A percentile compares a stretch with the other conserved stretches of the same genome.
Evolutionary conservation across 352 stramenopile species (phyloP).

Genomic region (Pythium phragmiticola): DNA sequence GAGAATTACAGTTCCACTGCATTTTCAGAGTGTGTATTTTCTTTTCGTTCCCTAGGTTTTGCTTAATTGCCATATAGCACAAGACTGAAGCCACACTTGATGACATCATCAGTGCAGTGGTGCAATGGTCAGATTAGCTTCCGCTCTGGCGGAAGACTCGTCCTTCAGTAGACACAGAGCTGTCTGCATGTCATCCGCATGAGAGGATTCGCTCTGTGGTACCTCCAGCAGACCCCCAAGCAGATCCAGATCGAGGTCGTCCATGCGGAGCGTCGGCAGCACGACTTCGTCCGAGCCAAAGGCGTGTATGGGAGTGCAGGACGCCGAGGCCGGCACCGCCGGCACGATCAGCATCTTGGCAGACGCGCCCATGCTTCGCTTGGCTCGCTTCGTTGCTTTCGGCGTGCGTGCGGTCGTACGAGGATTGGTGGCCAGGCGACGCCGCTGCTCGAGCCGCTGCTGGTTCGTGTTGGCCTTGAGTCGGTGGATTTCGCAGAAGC

Average conservation of each 20-base stretch:
- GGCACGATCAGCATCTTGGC: neutral
- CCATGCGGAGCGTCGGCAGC: conserved; percentile 9
- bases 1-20: neutral
- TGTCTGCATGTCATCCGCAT: conserved; percentile 2
- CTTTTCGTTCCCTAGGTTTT: neutral
- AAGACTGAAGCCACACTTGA: neutral
- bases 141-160: neutral
- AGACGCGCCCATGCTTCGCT: conserved; percentile 14
- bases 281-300: neutral
- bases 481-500: conserved; percentile 38
- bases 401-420: neutral
- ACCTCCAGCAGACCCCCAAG: conserved; percentile 13
- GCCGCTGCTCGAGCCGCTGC: conserved; percentile 46
- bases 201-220: neutral
- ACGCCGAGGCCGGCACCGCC: neutral
- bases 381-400: neutral
- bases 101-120: conserved; percentile 6
- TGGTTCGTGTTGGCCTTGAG: conserved; percentile 58
- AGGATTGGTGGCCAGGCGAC: conserved; percentile 25
- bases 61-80: conserved; percentile 4
- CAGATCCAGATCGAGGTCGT: conserved; percentile 21
- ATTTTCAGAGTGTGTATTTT: conserved; percentile 1
- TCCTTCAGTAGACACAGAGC: conserved; percentile 3
- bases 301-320: neutral
- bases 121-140: neutral